Percentiles rank a stretch among this genome's conserved stretches.
Conservation (phyloP, 2,329 filamentous ascomycete species). For the Mollisia scopiformis region DNA sequence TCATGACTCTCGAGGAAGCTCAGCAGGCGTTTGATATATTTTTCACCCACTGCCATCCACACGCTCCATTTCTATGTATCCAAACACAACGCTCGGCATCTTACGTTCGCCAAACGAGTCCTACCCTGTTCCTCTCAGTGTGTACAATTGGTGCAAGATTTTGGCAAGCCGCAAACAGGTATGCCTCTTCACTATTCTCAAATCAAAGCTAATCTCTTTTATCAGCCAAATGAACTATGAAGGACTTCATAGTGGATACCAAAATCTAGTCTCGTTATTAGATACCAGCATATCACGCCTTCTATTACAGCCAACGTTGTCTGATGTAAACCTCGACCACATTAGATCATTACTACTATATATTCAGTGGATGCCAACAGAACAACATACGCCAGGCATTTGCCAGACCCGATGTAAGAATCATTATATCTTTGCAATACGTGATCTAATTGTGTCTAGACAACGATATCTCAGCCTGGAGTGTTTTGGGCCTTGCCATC, state of each 20-base stretch:
- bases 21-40: neutral
- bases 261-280: constrained; percentile 11
- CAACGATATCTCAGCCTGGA: neutral
- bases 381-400: neutral
- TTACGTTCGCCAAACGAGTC: neutral
- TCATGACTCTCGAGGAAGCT: neutral
- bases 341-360: neutral
- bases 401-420: neutral
- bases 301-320: constrained; percentile 17
- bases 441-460: neutral
- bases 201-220: neutral
- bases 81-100: neutral
- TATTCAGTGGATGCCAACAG: neutral
- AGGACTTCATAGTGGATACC: constrained; percentile 9
- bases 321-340: neutral
- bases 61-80: neutral
- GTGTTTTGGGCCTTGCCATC: neutral
- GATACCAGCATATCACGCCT: constrained; percentile 9
- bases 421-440: too few relatives aligned
- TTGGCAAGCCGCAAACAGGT: neutral
- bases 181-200: neutral
- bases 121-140: neutral
- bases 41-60: neutral
- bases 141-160: neutral
- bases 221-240: neutral